These are phyloP conservation scores for Thuja plicata DNA, from an alignment of 83 land plant species.

Conservation along the genomic window DNA sequence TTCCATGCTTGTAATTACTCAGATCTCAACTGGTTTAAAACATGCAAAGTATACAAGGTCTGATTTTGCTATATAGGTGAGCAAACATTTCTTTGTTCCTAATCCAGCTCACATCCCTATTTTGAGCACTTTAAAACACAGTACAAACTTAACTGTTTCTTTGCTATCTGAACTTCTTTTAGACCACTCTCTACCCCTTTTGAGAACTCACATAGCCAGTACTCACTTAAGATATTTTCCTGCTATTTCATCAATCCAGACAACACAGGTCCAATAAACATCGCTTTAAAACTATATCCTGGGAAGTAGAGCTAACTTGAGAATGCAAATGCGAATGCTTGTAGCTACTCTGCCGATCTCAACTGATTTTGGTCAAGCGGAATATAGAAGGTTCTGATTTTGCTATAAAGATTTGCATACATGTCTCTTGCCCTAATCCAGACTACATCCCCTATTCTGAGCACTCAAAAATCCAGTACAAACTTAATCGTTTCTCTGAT, in stretches of 20 bases:
- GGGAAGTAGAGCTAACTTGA: background rate
- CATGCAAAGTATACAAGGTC: background rate
- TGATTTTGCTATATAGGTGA: background rate
- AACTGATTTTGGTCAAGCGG: no score
- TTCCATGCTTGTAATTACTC: background rate
- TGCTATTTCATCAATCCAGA: background rate
- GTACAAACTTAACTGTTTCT: background rate
- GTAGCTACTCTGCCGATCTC: background rate
- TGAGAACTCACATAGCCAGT: background rate
- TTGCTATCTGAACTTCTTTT: no score
- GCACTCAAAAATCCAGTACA: background rate
- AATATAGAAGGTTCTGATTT: background rate
- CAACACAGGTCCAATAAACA: background rate
- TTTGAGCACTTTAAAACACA: background rate
- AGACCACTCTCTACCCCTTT: background rate
- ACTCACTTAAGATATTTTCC: background rate
- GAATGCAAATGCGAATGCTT: background rate
- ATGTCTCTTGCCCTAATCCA: background rate
- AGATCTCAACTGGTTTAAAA: background rate
- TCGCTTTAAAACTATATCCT: background rate
- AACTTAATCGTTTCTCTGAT: background rate
- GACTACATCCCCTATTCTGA: background rate
- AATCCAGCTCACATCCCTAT: background rate
- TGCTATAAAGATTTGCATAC: background rate
- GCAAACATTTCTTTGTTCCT: background rate